phyloP scores from a whole-genome alignment of 139 green algal genomes.

The Penium margaritaceum region DNA sequence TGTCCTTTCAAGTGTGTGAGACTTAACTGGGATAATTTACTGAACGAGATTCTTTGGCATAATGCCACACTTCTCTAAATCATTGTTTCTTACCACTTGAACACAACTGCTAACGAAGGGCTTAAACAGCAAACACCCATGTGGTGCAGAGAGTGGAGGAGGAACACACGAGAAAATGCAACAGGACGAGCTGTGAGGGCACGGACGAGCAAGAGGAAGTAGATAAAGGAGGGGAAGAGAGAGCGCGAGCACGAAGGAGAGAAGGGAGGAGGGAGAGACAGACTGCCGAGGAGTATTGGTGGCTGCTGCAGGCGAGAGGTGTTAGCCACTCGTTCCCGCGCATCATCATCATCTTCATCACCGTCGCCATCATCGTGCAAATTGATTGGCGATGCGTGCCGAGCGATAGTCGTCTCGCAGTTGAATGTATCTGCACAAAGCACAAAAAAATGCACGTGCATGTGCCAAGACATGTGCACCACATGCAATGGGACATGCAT shows the following conservation, averaged over 20 bases:
- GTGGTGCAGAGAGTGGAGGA: not conserved
- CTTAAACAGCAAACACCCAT: not conserved
- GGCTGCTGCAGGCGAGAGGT: too few relatives aligned
- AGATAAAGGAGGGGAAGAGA: not conserved
- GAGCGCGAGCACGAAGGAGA: too few relatives aligned
- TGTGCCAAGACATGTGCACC: not conserved
- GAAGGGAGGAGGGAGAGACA: not conserved
- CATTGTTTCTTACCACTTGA: not conserved
- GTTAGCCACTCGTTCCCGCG: too few relatives aligned
- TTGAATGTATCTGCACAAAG: conserved; percentile 29
- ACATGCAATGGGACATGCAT: not conserved
- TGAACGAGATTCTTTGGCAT: too few relatives aligned
- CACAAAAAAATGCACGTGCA: not conserved
- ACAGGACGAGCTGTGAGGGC: not conserved
- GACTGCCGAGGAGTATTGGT: not conserved
- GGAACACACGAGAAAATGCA: not conserved
- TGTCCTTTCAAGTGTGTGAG: too few relatives aligned
- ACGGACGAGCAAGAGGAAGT: not conserved
- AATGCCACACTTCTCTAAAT: too few relatives aligned
- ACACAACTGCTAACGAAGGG: not conserved
- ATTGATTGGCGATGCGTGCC: conserved; percentile 1
- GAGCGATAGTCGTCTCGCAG: conserved; percentile 21
- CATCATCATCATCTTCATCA: not conserved
- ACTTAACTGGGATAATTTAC: too few relatives aligned
- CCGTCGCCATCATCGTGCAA: not conserved